Percentiles rank a stretch among this genome's conserved stretches.
These are phyloP conservation scores for Hypoxylon fragiforme DNA, from an alignment of 495 filamentous ascomycete genomes.

Conservation along the genomic window DNA sequence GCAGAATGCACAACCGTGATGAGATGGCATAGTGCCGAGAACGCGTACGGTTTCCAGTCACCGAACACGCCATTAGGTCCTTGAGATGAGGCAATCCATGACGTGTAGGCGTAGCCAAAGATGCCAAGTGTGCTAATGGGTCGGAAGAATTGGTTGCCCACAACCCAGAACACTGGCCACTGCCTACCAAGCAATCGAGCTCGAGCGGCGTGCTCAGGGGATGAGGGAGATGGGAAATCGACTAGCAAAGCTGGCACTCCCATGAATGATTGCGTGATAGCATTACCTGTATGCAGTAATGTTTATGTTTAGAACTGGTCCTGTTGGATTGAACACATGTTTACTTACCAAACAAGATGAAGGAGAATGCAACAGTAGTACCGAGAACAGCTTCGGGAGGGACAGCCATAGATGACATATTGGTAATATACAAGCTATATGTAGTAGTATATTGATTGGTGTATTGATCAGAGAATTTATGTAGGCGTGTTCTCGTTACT, in stretches of 20 bases:
- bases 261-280: constrained; percentile 57
- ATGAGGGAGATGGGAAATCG: constrained; percentile 48
- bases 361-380: constrained; percentile 46
- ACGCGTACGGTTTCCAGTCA: constrained; percentile 47
- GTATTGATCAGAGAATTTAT: too few relatives aligned
- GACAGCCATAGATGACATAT: constrained; percentile 19
- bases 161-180: constrained; percentile 53
- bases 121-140: constrained; percentile 53
- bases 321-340: neutral
- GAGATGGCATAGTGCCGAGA: constrained; percentile 46
- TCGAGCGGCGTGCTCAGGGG: constrained; percentile 42
- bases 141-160: constrained; percentile 54
- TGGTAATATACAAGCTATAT: neutral
- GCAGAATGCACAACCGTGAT: constrained; percentile 51
- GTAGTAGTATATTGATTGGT: too few relatives aligned
- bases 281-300: constrained; percentile 43
- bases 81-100: constrained; percentile 31
- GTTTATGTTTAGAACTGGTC: constrained; percentile 5
- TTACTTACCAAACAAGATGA: constrained; percentile 49
- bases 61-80: constrained; percentile 20
- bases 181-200: constrained; percentile 48
- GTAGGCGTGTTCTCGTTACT: neutral
- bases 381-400: constrained; percentile 38
- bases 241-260: constrained; percentile 51
- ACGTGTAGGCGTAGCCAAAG: constrained; percentile 49